A percentile compares a stretch with the other conserved stretches of the same genome.
phyloP scores from a whole-genome alignment of 106 monocot genomes.

The Narthecium ossifragum region DNA sequence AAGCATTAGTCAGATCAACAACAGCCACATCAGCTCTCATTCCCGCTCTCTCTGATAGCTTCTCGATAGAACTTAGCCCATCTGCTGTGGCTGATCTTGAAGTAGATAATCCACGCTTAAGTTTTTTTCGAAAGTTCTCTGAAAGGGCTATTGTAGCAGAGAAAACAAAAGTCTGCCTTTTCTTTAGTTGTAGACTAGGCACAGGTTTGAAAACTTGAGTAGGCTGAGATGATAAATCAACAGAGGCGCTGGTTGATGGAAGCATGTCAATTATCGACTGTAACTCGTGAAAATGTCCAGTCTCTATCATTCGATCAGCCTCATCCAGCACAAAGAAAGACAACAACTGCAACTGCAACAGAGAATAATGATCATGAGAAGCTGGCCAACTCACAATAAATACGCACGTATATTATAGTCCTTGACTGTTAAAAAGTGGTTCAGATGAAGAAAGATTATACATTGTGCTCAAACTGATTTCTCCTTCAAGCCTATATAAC shows the following conservation, averaged over 20 bases:
- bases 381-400: no score
- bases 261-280: slow-evolving; percentile 95
- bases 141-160: slow-evolving; percentile 94
- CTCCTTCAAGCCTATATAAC: no score
- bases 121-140: slow-evolving; percentile 79
- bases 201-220: slow-evolving; percentile 34
- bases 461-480: no score
- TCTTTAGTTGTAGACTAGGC: slow-evolving; percentile 50
- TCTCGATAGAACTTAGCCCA: slow-evolving; percentile 80
- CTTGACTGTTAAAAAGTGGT: no score
- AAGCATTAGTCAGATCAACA: slow-evolving; percentile 76
- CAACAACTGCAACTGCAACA: slow-evolving; percentile 67
- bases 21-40: slow-evolving; percentile 82
- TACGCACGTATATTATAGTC: no score
- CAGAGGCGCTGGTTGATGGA: slow-evolving; percentile 28
- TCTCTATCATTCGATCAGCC: slow-evolving; percentile 98
- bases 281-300: slow-evolving; percentile 90
- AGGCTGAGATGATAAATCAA: slow-evolving; percentile 10
- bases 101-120: slow-evolving; percentile 46
- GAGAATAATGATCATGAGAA: no score
- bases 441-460: no score
- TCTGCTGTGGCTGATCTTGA: slow-evolving; percentile 28
- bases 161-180: slow-evolving; percentile 92
- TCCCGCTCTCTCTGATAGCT: slow-evolving; percentile 75
- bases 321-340: slow-evolving; percentile 99